A percentile compares a stretch with the other conserved stretches of the same genome.
Evolutionary conservation across 2,329 filamentous ascomycete genomes (phyloP).

Genomic region (Dactylellina sp.): DNA sequence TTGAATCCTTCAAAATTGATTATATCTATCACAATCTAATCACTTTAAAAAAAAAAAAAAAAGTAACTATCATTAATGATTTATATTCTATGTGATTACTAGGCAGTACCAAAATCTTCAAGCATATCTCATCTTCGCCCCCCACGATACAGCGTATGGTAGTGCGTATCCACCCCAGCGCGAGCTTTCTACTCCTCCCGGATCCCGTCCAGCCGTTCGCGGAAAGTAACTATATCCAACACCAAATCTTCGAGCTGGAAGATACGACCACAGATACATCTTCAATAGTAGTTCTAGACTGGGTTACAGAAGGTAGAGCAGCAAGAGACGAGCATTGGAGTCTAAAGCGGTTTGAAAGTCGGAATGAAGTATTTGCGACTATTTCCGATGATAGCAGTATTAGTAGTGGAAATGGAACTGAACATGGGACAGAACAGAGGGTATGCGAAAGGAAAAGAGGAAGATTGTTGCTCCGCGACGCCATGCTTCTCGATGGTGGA

Average conservation of each 20-base stretch:
- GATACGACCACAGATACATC: slow-evolving; percentile 64
- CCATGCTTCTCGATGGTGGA: slow-evolving; percentile 77
- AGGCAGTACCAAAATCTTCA: slow-evolving; percentile 96
- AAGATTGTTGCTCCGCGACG: slow-evolving; percentile 84
- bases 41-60: too few relatives aligned
- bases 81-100: too few relatives aligned
- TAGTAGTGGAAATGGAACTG: background rate
- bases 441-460: slow-evolving; percentile 61
- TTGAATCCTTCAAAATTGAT: too few relatives aligned
- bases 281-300: slow-evolving; percentile 86
- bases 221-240: slow-evolving; percentile 84
- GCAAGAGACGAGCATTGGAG: slow-evolving; percentile 92
- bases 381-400: slow-evolving; percentile 61
- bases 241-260: slow-evolving; percentile 78
- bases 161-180: slow-evolving; percentile 68
- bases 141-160: slow-evolving; percentile 71
- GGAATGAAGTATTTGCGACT: slow-evolving; percentile 89
- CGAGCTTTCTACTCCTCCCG: slow-evolving; percentile 77
- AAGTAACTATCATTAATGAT: too few relatives aligned
- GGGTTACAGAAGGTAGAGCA: slow-evolving; percentile 88
- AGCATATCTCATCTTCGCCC: slow-evolving; percentile 72
- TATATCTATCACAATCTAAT: too few relatives aligned
- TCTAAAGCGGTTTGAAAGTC: slow-evolving; percentile 79
- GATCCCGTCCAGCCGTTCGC: slow-evolving; percentile 94
- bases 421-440: too few relatives aligned